Percentiles rank a stretch among this genome's conserved stretches.
Evolutionary conservation across 1,284 basidiomycete genomes (phyloP).

Genomic region (Pascua guehoae): DNA sequence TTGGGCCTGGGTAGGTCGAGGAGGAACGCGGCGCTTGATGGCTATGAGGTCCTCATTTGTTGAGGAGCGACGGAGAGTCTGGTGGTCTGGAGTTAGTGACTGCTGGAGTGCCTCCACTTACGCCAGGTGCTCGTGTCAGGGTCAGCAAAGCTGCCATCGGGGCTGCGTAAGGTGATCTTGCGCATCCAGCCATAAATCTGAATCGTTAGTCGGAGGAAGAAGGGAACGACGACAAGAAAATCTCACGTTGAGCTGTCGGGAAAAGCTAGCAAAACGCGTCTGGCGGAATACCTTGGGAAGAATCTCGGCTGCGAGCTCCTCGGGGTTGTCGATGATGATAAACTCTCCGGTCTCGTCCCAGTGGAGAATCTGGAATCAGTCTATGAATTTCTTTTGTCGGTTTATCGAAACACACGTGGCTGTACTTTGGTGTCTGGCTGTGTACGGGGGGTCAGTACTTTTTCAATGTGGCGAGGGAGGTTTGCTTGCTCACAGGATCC

Average conservation of each 20-base stretch:
- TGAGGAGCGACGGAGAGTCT: conserved; percentile 79
- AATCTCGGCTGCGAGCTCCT: conserved; percentile 82
- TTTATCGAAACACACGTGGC: conserved; percentile 24
- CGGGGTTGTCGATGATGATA: conserved; percentile 85
- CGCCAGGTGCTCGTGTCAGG: conserved; percentile 91
- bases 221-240: conserved; percentile 21
- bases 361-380: conserved; percentile 63
- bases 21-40: conserved; percentile 89
- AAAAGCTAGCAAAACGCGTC: conserved; percentile 89
- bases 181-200: conserved; percentile 95
- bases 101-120: conserved; percentile 52
- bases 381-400: not conserved
- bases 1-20: conserved; percentile 72
- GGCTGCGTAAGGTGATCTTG: conserved; percentile 76
- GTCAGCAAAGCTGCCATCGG: conserved; percentile 85
- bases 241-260: conserved; percentile 84
- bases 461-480: conserved; percentile 19
- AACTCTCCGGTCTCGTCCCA: conserved; percentile 85
- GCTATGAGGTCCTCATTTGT: conserved; percentile 78
- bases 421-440: conserved; percentile 27
- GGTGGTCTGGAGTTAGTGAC: conserved; percentile 61
- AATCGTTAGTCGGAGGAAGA: conserved; percentile 7
- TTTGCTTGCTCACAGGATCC: conserved; percentile 1
- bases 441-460: conserved; percentile 16
- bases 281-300: conserved; percentile 84